Evolutionary conservation across 305 asterid genomes (phyloP), one percentile per base, ranked within the genome.

Genomic region (Fraxinus paxiana): DNA sequence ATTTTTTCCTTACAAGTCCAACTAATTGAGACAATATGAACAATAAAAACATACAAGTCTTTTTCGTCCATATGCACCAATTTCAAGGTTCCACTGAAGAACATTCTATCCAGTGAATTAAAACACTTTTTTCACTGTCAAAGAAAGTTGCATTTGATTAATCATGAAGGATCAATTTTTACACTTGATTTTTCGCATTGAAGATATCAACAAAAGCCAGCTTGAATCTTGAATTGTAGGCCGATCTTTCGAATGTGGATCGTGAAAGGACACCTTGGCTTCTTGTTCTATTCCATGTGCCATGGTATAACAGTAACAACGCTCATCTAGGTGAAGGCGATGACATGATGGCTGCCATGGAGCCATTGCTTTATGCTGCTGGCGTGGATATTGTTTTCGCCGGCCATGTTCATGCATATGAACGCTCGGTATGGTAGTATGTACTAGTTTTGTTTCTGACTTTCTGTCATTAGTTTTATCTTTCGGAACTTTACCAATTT

Each of bases 351-450:
- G 80, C 87, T 61, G 69, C 97, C 51, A 90, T 95, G 88, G 98
- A 95, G 81, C 94, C 92, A 35, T 75, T 93, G 88, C 88, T 95
- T 5, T 82, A 89, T 81, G 91, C 91, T 75, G 98, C 92, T 17
- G 92, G 90, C 22, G 97, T 86, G 24, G 98, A 93, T 78, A 63
- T 92, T 59, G 89, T 88, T 70, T 82, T 93, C 30, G 84, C 95
- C 61, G 97, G 99, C 84, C 99, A 95, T 71, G 99, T 95, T 56
- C 99, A 95, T 88, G 99, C 99, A 84, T 95, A 95, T 43, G 98
- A 95, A 46, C 98, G 99, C 81, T 78, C 97, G 84, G 99, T 95
- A 90, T 77, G 86, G 35, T 43, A 61, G 28, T 83, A 79, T 61
- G 8, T 7, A 74, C 65, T 67, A 9, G 59, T 28, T 46, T 51